These are phyloP conservation scores for Aureobasidium sp. DNA, from an alignment of 2,329 filamentous ascomycete genomes.

Conservation along the genomic window DNA sequence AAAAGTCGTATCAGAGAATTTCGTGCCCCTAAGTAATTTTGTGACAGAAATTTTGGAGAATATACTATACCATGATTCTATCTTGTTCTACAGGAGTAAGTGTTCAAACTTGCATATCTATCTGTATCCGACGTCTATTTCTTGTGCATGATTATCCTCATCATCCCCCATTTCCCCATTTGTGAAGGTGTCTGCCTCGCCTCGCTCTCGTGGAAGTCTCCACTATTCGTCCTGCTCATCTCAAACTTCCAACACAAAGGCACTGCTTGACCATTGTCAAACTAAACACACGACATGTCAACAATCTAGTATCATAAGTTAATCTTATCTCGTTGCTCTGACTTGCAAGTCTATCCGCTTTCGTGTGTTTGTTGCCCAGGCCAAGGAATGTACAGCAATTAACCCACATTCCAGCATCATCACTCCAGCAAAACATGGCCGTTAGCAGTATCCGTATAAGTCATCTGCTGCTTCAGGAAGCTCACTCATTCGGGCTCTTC, in stretches of 20 bases:
- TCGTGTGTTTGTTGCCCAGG: slow-evolving; percentile 22
- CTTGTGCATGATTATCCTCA: background rate
- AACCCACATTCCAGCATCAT: slow-evolving; percentile 20
- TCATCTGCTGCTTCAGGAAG: slow-evolving; percentile 12
- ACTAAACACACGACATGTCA: background rate
- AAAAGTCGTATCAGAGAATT: background rate
- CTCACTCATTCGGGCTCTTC: slow-evolving; percentile 11
- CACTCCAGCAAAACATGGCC: slow-evolving; percentile 19
- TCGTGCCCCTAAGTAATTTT: background rate
- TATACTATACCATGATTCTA: no score
- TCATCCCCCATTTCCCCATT: background rate
- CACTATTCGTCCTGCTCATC: no score
- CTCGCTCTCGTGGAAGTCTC: background rate
- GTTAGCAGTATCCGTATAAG: slow-evolving; percentile 23
- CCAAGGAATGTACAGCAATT: slow-evolving; percentile 19
- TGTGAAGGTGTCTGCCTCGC: background rate
- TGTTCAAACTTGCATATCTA: no score
- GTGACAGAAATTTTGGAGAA: background rate
- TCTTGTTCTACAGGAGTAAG: no score
- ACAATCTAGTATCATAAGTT: background rate
- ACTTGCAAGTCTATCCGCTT: slow-evolving; percentile 14
- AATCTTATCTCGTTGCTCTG: slow-evolving; percentile 9
- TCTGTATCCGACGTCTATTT: background rate
- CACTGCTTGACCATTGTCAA: background rate
- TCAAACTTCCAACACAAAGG: background rate